Percentiles rank a stretch among this genome's conserved stretches.
phyloP scores from a whole-genome alignment of 306 rosid species.

The Casuarina glauca region DNA sequence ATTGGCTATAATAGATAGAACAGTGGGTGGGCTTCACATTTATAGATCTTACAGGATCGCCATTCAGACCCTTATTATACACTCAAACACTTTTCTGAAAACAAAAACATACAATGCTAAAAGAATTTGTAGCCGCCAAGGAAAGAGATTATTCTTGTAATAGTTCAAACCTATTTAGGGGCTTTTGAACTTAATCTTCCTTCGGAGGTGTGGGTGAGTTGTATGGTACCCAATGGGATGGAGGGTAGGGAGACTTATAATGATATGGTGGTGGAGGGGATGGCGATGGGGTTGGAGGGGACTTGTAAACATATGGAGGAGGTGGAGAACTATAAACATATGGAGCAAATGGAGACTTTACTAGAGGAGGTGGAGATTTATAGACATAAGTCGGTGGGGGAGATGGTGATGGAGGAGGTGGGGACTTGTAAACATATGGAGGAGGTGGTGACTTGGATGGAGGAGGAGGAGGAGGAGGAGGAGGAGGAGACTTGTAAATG shows the following conservation, averaged over 20 bases:
- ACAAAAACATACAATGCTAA: not conserved
- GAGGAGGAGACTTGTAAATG: not conserved
- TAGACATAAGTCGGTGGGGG: not conserved
- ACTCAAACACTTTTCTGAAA: not conserved
- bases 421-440: not conserved
- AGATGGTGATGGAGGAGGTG: no score
- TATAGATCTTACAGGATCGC: not conserved
- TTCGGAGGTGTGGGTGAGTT: no score
- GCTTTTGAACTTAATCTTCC: no score
- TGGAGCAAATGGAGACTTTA: not conserved
- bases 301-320: no score
- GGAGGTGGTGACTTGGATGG: not conserved
- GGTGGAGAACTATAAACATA: no score
- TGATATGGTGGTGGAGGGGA: not conserved
- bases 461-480: not conserved
- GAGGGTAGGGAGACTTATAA: no score
- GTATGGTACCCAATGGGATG: no score
- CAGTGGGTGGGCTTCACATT: not conserved
- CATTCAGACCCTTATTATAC: not conserved
- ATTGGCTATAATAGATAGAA: not conserved
- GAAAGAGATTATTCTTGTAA: not conserved
- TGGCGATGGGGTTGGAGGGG: not conserved
- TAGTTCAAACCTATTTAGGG: no score
- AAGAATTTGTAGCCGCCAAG: not conserved
- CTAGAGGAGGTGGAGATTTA: not conserved